Base-by-base conservation (phyloP, 352 stramenopile genomes). In the Globisporangium barbulae region DNA sequence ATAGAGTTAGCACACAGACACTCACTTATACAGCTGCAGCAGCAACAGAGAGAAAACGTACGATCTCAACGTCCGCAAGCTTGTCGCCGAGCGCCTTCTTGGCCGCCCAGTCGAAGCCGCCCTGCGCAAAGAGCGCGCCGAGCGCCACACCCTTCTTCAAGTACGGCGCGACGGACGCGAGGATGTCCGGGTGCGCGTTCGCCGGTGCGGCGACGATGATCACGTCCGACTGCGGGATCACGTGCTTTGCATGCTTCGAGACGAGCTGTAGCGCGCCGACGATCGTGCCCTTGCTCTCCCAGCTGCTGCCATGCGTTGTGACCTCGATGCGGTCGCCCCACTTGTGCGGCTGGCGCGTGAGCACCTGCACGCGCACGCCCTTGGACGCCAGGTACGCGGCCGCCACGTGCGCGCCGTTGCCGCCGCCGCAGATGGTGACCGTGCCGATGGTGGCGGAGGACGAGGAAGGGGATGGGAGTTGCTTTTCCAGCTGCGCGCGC, bases 91-190 rank as follows among this genome's bases (percentile, higher is more conserved):
- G 83, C 28, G 87, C 84, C 68, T 96, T 94, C 77, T 93, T 95
- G 28, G 76, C 88, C 1, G 91, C 91, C 91, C 91, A 97, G 66
- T 97, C 91, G 47, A 97, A 97, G 35, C 91, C 90, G n/a, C 89
- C 90, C 61, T 97, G 91, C 17, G 89, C 91, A 59, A 97, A 97
- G 5, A 97, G 73, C 48, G 91, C 89, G 44, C 91, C 91, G 35
- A 97, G 72, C 33, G 85, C 85, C 8, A 83, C 79, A 19, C 90
- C 90, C 53, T 91, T 78, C 67, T 97, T 96, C 33, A 97, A 65
- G 67, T 96, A 85, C 22, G 88, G 88, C 48, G 79, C 83, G 39
- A 97, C 73, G 28, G 83, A 71, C 42, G 71, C 65, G n/a, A 96
- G 70, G 67, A 96, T 91, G 64, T 81, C 75, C 30, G 91, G 88